Evolutionary conservation across 2,329 filamentous ascomycete genomes (phyloP).

Genomic region (Arachnopeziza araneosa): DNA sequence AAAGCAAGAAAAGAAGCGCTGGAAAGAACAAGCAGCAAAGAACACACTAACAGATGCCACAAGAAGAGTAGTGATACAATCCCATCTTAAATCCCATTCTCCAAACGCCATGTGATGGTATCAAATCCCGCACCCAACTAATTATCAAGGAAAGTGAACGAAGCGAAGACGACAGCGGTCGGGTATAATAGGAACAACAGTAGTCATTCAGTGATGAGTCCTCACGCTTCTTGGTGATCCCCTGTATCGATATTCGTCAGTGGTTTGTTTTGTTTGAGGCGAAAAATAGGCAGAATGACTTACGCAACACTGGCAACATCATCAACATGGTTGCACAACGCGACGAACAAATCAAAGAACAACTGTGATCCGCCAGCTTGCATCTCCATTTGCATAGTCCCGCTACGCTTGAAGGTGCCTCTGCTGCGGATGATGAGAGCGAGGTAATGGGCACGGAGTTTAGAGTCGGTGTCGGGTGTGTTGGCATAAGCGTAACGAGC

Average conservation of each 20-base stretch:
- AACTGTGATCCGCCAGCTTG: constrained; percentile 76
- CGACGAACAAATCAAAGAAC: constrained; percentile 98
- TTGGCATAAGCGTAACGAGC: constrained; percentile 94
- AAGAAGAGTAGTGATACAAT: constrained; percentile 16
- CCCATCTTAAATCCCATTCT: constrained; percentile 1
- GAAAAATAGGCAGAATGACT: constrained; percentile 25
- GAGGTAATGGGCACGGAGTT: constrained; percentile 93
- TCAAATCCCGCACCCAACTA: constrained; percentile 3
- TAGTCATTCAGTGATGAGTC: constrained; percentile 22
- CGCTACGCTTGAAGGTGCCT: constrained; percentile 95
- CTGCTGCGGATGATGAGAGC: constrained; percentile 95
- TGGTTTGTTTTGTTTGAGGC: constrained; percentile 1
- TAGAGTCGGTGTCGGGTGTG: constrained; percentile 87
- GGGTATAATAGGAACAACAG: background rate
- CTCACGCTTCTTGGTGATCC: constrained; percentile 28
- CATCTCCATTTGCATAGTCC: constrained; percentile 99
- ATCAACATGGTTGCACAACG: constrained; percentile 97
- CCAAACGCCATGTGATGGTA: constrained; percentile 23
- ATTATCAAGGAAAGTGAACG: background rate
- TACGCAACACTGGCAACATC: constrained; percentile 65
- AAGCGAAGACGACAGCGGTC: background rate
- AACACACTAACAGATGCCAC: constrained; percentile 10
- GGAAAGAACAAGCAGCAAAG: background rate
- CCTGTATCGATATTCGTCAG: constrained; percentile 10
- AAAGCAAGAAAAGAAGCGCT: background rate